These are phyloP conservation scores for Tribonema minus DNA, from an alignment of 108 stramenopile genomes.

Conservation along the genomic window DNA sequence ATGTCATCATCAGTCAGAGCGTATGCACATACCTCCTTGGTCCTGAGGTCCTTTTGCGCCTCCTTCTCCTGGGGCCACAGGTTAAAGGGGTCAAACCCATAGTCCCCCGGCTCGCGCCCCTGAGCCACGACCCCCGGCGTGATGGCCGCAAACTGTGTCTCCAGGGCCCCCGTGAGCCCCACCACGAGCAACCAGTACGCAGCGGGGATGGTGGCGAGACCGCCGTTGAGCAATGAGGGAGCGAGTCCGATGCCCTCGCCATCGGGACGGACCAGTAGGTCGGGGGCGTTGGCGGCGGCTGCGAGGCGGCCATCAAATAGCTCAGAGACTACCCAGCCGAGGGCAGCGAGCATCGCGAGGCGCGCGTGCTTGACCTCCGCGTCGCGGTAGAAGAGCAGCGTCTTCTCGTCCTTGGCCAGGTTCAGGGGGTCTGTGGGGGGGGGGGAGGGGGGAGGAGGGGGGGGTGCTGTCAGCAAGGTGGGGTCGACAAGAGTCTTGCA, in stretches of 20 bases:
- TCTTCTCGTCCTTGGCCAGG: background rate
- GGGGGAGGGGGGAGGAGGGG: no score
- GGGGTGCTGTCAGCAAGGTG: no score
- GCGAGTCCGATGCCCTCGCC: background rate
- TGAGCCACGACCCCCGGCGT: background rate
- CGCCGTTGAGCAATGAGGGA: slow-evolving; percentile 1
- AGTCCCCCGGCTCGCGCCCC: slow-evolving; percentile 64
- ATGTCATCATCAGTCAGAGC: no score
- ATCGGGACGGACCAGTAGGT: background rate
- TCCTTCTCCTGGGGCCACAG: slow-evolving; percentile 10
- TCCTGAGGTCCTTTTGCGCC: background rate
- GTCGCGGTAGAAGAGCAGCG: background rate
- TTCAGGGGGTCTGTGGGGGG: slow-evolving; percentile 29
- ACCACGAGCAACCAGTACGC: background rate
- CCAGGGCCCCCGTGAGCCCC: background rate
- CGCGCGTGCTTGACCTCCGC: background rate
- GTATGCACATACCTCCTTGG: background rate
- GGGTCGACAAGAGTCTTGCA: no score
- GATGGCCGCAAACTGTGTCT: background rate
- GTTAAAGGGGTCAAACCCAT: slow-evolving; percentile 73
- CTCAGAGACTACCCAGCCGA: background rate
- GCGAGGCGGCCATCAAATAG: background rate
- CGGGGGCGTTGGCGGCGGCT: background rate
- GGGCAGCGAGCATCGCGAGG: background rate
- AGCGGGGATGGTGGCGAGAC: background rate